Base-by-base conservation (phyloP, 257 asterid species). In the Penstemon newberryi region DNA sequence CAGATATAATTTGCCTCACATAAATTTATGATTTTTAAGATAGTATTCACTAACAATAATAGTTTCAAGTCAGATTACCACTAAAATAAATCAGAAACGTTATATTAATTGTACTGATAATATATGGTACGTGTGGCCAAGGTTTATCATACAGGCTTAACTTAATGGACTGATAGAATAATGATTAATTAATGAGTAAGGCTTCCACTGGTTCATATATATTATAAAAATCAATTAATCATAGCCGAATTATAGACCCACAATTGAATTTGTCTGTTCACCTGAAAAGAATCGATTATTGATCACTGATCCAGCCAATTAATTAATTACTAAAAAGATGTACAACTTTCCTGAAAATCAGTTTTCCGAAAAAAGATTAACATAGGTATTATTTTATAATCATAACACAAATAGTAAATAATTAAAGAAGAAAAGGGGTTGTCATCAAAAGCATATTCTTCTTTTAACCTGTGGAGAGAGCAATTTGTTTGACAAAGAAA, bases 191-290 rank as follows among this genome's bases (percentile, higher is more conserved):
- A 25, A 25, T 25, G 33, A 25, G 33, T 25, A 25, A 25, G 33
- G 33, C 33, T 25, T 19, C 54, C 67, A 39, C 42, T 65, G 45
- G 15, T 4, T 53, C 6, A 45, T 12, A 56, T 46, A 4, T 59
- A 59, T 12, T 25, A 25, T 25, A 25, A 64, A 71, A 66, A 59
- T 63, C 37, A 59, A 53, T 52, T 73, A 59, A 77, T 73, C 63
- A 77, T 77, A 44, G 38, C 58, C 67, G 60, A 73, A 78, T 80
- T 57, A 70, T 67, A 54, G 71, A 47, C 55, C 66, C 73, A 51
- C 72, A 49, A 60, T 74, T 74, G 63, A 60, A 56, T 50, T 55
- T 33, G 70, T 65, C 67, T 36, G 60, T 67, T 56, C 53, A 65
- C 43, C 66, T 66, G 71, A 45, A 69, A 66, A 68, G 74, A 58